phyloP scores from a whole-genome alignment of 257 asterid genomes.

The Paulownia fortunei region DNA sequence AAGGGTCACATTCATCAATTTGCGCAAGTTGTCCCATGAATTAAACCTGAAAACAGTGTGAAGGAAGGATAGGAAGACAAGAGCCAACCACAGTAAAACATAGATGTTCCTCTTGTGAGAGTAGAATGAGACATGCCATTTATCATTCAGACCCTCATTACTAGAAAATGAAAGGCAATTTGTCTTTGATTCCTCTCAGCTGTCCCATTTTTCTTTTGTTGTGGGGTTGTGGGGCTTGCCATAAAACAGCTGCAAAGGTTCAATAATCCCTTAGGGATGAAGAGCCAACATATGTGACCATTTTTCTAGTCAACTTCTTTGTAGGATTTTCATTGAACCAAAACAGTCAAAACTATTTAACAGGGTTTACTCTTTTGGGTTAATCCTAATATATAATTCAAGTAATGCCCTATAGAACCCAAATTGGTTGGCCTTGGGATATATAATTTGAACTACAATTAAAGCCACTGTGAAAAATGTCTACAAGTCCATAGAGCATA shows the following conservation, averaged over 20 bases:
- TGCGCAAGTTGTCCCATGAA: conserved; percentile 39
- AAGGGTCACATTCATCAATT: conserved; percentile 45
- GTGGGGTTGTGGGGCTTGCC: conserved; percentile 32
- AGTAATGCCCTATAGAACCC: too few species aligned
- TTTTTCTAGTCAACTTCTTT: neutral
- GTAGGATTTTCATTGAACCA: neutral
- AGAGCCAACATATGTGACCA: conserved; percentile 4
- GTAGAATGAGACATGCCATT: conserved; percentile 48
- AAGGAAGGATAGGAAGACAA: conserved; percentile 33
- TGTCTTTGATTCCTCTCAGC: conserved; percentile 23
- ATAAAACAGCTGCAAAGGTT: conserved; percentile 15
- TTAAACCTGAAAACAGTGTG: conserved; percentile 28
- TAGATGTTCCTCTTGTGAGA: conserved; percentile 38
- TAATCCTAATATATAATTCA: neutral
- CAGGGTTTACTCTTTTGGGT: too few species aligned
- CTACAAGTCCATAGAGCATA: neutral
- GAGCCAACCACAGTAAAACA: conserved; percentile 35
- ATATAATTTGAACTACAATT: too few species aligned
- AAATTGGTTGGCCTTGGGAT: too few species aligned
- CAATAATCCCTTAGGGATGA: neutral
- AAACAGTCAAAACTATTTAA: neutral
- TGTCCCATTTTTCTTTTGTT: conserved; percentile 14
- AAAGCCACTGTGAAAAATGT: conserved; percentile 1
- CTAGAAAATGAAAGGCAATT: conserved; percentile 27
- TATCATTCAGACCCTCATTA: conserved; percentile 32